Base-by-base conservation (phyloP, 2,329 filamentous ascomycete species). In the Capronia epimyces region DNA sequence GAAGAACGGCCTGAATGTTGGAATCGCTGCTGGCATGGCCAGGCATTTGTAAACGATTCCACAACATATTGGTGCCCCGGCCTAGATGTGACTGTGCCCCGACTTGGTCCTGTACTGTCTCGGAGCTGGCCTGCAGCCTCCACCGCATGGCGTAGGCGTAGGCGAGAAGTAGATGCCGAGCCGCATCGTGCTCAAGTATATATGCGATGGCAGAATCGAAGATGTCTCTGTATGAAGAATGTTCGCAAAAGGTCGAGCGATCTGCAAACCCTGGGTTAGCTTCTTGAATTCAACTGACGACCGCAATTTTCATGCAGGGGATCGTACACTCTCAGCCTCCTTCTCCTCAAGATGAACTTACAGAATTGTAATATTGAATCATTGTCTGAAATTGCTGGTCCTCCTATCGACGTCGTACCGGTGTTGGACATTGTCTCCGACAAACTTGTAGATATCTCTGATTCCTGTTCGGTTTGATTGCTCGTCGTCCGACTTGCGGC, bases 1-100 rank as follows among this genome's bases (percentile, higher is more conserved):
- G 34, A n/a, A 60, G 58, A 1, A 60, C 58, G 3, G 58, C 54
- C 34, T 60, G 58, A 36, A 60, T 51, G 29, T 56, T 57, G 21
- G 57, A 44, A 40, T 60, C 57, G 18, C 54, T 56, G 34, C 54
- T 59, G 25, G 54, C 50, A 22, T 49, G 50, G 10, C 46, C 52
- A 10, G 50, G 41, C 29, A 44, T 46, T 25, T 40, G 53, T 22
- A 60, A 45, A 15, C 52, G 55, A 31, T 60, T 58, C 52, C 58
- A 55, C 13, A 60, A 46, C 15, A 59, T 44, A 29, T 55, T 58
- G 18, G 58, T 60, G 13, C 58, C 58, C 42, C 45, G 40, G 7
- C 58, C 54, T 13, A 57, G 44, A 22, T 57, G 48, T 40, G 43
- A 41, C 47, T 53, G 45, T 10, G 58, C 58, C 40, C 54, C 49